Evolutionary conservation across 2,329 filamentous ascomycete genomes (phyloP), one percentile per base, ranked within the genome.

Genomic region (Trichophyton mentagrophytes): DNA sequence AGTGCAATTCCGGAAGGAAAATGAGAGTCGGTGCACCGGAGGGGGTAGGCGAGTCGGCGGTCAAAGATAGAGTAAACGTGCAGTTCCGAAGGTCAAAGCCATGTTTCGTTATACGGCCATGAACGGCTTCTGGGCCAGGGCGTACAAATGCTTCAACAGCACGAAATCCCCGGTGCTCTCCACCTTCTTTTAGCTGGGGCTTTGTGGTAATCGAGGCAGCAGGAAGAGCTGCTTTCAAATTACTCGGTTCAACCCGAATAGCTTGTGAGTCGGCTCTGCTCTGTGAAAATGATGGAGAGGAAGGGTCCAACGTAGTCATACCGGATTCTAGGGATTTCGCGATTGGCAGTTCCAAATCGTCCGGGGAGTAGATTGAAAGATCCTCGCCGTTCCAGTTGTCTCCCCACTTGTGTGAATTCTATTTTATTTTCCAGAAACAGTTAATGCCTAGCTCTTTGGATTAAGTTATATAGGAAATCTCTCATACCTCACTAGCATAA

Each of bases 371-470:
- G 60, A 99, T 93, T 3, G 91, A 96, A 38, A 99, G 76, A 71
- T 99, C 93, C 73, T 99, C 93, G 55, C 93, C 93, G 66, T 99
- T 99, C 93, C 93, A 99, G 65, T 90, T 85, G 68, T 99, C 93
- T 60, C 93, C 93, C 75, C 89, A 86, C 69, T 86, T 79, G 70
- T 99, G 93, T 64, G 87, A 86, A 70, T 97, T 99, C 80, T 30
- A 2, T 88, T 65, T 9, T 38, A 13, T 38, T 38, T 38, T 13
- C 33, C 27, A 25, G 15, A 38, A 20, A 49, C 44, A 64, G 61
- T 74, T 64, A 64, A 66, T 51, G 56, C 36, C 59, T 20, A 57
- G 38, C 56, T 3, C 55, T 40, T 47, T 53, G 38, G 8, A 38
- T 11, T 25, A 11, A n/a, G 8, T 40, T 1, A 38, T 11, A 38